These are phyloP conservation scores for Penicillium macrosclerotiorum DNA, from an alignment of 495 filamentous ascomycete species.

Conservation along the genomic window DNA sequence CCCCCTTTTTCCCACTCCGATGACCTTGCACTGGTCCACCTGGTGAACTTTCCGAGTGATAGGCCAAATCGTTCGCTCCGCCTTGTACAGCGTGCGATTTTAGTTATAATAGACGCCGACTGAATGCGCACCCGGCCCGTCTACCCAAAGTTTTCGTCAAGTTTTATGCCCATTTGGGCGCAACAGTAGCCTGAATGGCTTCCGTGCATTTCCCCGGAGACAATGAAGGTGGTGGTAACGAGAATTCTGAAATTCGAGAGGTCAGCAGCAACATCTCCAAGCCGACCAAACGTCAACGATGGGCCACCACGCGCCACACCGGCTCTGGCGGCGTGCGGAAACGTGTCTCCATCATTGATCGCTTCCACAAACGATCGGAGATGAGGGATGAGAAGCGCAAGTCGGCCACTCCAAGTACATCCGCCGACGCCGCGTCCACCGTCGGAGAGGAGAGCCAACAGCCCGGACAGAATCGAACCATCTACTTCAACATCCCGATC, in stretches of 20 bases:
- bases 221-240: slow-evolving; percentile 19
- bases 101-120: slow-evolving; percentile 23
- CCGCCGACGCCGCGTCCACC: slow-evolving; percentile 39
- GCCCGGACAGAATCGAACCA: slow-evolving; percentile 35
- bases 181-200: slow-evolving; percentile 38
- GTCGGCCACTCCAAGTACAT: slow-evolving; percentile 39
- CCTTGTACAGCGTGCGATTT: slow-evolving; percentile 24
- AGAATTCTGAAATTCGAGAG: slow-evolving; percentile 27
- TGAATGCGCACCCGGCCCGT: slow-evolving; percentile 29
- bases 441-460: slow-evolving; percentile 36
- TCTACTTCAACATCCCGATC: slow-evolving; percentile 87
- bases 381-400: slow-evolving; percentile 66
- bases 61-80: neutral
- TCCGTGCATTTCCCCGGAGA: slow-evolving; percentile 30
- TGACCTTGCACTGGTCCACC: slow-evolving; percentile 8
- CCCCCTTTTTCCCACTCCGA: too few species aligned
- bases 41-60: slow-evolving; percentile 4
- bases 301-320: slow-evolving; percentile 84
- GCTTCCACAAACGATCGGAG: slow-evolving; percentile 61
- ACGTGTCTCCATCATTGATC: slow-evolving; percentile 79
- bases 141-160: slow-evolving; percentile 14
- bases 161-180: slow-evolving; percentile 32
- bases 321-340: slow-evolving; percentile 73
- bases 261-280: slow-evolving; percentile 52
- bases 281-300: slow-evolving; percentile 75